These are phyloP conservation scores for Alternaria sp. DNA, from an alignment of 2,329 filamentous ascomycete genomes.

Conservation along the genomic window DNA sequence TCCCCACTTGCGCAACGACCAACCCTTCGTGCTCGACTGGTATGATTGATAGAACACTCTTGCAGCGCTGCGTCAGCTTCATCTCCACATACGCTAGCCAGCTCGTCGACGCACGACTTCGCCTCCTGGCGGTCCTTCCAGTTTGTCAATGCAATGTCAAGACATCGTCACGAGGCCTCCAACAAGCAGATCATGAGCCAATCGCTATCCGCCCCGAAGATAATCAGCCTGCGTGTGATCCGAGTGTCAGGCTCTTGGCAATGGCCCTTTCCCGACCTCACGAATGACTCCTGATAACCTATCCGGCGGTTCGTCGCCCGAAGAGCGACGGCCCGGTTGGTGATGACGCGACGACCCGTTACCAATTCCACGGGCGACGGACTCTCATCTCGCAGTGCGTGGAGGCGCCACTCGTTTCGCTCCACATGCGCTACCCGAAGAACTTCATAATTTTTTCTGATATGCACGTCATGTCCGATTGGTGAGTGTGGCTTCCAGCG, in stretches of 20 bases:
- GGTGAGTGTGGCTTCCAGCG: not conserved
- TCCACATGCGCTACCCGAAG: not conserved
- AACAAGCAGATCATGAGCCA: conserved; percentile 12
- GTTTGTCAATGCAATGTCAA: conserved; percentile 20
- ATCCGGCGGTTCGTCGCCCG: conserved; percentile 16
- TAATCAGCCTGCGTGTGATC: conserved; percentile 7
- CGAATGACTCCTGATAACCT: conserved; percentile 11
- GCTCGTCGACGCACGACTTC: conserved; percentile 26
- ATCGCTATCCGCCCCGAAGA: conserved; percentile 21
- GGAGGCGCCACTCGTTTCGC: not conserved
- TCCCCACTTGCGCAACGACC: conserved; percentile 41
- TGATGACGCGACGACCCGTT: conserved; percentile 11
- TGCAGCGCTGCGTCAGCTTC: conserved; percentile 28
- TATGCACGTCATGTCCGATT: not conserved
- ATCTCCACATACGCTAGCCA: conserved; percentile 45
- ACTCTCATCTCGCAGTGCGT: not conserved
- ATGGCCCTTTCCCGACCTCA: conserved; percentile 1
- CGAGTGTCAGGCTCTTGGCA: conserved; percentile 11
- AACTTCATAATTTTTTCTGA: not conserved
- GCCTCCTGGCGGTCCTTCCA: not conserved
- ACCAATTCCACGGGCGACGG: not conserved
- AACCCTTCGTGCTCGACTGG: conserved; percentile 25
- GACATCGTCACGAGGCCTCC: conserved; percentile 23
- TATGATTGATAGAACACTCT: conserved; percentile 25
- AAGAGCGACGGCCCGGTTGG: conserved; percentile 23